These are phyloP conservation scores for Yamadazyma dendronema DNA, from an alignment of 1,139 yeast species.

Conservation along the genomic window DNA sequence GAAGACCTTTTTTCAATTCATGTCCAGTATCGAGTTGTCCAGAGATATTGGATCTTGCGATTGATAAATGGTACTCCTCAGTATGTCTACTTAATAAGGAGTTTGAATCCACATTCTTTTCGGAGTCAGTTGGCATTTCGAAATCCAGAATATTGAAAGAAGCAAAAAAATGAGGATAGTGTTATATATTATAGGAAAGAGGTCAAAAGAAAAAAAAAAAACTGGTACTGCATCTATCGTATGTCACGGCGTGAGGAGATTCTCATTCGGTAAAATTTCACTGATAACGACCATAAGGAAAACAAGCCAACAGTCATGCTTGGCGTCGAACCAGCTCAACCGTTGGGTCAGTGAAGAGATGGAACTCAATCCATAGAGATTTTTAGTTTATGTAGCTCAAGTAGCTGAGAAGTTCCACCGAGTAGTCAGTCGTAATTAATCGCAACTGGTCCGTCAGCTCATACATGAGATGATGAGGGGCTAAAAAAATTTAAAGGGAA, in stretches of 20 bases:
- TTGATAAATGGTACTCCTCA: conserved; percentile 48
- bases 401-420: too few species aligned
- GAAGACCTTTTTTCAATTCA: conserved; percentile 56
- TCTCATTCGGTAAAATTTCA: conserved; percentile 3
- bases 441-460: too few species aligned
- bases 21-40: conserved; percentile 45
- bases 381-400: too few species aligned
- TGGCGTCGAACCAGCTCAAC: background rate
- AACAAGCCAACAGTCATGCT: conserved; percentile 1
- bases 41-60: conserved; percentile 45
- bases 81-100: conserved; percentile 45
- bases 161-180: conserved; percentile 1
- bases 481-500: too few species aligned
- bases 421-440: too few species aligned
- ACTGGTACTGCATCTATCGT: background rate
- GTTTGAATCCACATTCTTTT: conserved; percentile 26
- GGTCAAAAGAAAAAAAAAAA: background rate
- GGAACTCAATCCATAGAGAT: too few species aligned
- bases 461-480: background rate
- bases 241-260: conserved; percentile 5
- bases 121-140: conserved; percentile 18
- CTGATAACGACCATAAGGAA: conserved; percentile 3
- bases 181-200: too few species aligned
- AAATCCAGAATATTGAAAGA: background rate
- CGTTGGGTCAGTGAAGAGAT: too few species aligned